These are phyloP conservation scores for Heracleum sosnowskyi DNA, from an alignment of 129 eudicot species.

Conservation along the genomic window DNA sequence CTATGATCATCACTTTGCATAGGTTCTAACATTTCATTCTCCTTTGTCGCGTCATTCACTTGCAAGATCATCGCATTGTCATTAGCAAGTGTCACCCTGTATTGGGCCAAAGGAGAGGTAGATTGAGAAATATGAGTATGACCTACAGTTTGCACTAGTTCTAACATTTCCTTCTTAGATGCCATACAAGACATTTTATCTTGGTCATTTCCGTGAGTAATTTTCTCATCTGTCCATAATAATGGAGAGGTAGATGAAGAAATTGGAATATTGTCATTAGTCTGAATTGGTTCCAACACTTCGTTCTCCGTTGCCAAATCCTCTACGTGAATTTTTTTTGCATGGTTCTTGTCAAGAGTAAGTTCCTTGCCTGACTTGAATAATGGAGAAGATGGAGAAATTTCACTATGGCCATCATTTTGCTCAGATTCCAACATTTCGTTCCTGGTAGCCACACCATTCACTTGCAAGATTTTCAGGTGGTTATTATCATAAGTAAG, in stretches of 20 bases:
- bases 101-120: too few relatives aligned
- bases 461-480: conserved; percentile 30
- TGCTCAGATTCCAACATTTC: neutral
- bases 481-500: too few relatives aligned
- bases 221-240: neutral
- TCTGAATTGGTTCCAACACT: conserved; percentile 12
- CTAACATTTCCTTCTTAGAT: conserved; percentile 14
- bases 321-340: neutral
- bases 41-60: too few relatives aligned
- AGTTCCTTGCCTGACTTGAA: neutral
- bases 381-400: neutral
- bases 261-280: conserved; percentile 15
- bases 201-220: neutral
- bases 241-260: conserved; percentile 12
- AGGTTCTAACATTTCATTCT: neutral
- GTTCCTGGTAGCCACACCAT: too few relatives aligned
- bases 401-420: neutral
- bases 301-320: conserved; percentile 13
- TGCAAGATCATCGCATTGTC: too few relatives aligned
- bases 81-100: too few relatives aligned
- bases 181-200: neutral
- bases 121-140: conserved; percentile 18
- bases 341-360: neutral
- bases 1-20: neutral
- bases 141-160: conserved; percentile 13